Evolutionary conservation across 441 rosid species (phyloP), one percentile per base, ranked within the genome.

Genomic region (Bruguiera hainesii): DNA sequence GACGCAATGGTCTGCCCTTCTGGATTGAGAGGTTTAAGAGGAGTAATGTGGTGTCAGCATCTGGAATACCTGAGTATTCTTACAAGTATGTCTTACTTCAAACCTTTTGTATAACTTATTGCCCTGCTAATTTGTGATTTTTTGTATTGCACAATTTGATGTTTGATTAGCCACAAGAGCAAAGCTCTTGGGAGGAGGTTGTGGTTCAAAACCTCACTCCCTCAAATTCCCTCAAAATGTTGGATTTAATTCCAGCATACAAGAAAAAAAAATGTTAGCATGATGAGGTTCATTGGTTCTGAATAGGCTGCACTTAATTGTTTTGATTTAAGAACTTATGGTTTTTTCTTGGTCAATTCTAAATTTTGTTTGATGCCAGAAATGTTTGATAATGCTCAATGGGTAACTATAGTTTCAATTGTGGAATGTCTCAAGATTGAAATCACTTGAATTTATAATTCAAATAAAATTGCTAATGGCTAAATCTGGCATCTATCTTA

Each of bases 51-150:
- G 83, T 90, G 65, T 82, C 98, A 60, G 75, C 85, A 28, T 92
- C 98, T 74, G 98, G 99, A 76, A 90, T 95, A 79, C 95, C 91
- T 0, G 98, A 87, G 79, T 92, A 92, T 79, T 82, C 93, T 70
- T 95, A 84, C 82, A 95, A 82, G 99, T 95, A 83, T 71, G 89
- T 61, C 61, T 63, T 61, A 61, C 60, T 73, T 29, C 31, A 67
- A 66, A 55, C 49, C 28, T 52, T 25, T 52, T 39, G 2, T n/a
- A 42, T 11, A 13, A 42, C 0, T 7, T 58, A 21, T 15, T 63
- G 64, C 20, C 28, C 60, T 37, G 57, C 59, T 66, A 64, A 62
- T 71, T 70, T 71, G 18, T 55, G 28, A 8, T 23, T 55, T 53
- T 37, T 63, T 46, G 20, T 26, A 53, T 37, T 11, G 46, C 46